A percentile compares a stretch with the other conserved stretches of the same genome.
These are phyloP conservation scores for Kluyveromyces siamensis DNA, from an alignment of 805 yeast genomes.

Conservation along the genomic window DNA sequence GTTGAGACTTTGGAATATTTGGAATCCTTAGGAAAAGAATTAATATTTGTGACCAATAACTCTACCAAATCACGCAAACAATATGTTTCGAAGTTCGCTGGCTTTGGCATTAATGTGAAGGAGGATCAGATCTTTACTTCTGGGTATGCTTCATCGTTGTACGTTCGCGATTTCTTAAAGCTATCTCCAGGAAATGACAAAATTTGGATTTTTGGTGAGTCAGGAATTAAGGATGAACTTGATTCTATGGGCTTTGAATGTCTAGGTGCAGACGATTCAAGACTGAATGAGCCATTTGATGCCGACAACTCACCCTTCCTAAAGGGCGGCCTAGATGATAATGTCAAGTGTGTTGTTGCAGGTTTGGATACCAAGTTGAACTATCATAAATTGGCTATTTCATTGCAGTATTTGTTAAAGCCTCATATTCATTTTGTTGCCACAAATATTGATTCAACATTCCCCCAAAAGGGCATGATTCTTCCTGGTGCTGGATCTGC, in stretches of 20 bases:
- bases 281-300: constrained; percentile 44
- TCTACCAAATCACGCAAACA: constrained; percentile 81
- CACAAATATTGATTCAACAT: constrained; percentile 91
- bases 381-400: constrained; percentile 71
- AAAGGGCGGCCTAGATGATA: constrained; percentile 45
- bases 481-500: constrained; percentile 95
- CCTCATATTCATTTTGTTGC: constrained; percentile 67
- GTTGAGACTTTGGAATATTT: constrained; percentile 65
- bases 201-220: constrained; percentile 84
- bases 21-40: constrained; percentile 45
- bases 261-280: constrained; percentile 76
- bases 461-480: constrained; percentile 76
- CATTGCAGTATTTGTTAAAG: constrained; percentile 70
- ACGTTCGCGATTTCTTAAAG: constrained; percentile 65
- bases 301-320: constrained; percentile 45
- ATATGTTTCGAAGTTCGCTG: constrained; percentile 66
- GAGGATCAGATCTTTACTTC: constrained; percentile 81
- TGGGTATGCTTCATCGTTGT: constrained; percentile 85
- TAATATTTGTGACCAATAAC: constrained; percentile 90
- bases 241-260: constrained; percentile 62
- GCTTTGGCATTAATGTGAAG: constrained; percentile 36
- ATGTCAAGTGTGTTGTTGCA: constrained; percentile 81
- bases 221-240: constrained; percentile 77
- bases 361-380: constrained; percentile 74
- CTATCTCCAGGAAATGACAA: constrained; percentile 63